Base-by-base conservation (phyloP, 2,329 filamentous ascomycete species). In the Ophiostoma tasmaniense region DNA sequence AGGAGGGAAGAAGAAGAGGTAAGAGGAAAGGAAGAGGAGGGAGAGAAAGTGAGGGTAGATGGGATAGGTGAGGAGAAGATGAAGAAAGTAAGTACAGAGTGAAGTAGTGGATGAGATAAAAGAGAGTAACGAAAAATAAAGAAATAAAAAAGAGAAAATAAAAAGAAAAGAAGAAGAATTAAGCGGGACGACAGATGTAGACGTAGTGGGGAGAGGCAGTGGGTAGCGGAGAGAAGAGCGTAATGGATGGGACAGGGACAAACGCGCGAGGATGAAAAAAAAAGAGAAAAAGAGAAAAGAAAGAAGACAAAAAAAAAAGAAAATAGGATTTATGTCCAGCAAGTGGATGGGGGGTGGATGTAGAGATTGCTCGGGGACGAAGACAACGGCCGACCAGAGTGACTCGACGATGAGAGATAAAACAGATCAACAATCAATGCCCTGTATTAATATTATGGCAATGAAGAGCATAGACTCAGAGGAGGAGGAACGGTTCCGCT, bases 141-240 rank as follows among this genome's bases (percentile, higher is more conserved):
- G 8, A 8, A 33, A 33, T 33, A 33, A 33, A 33, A 2, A 33
- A 33, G 33, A 10, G 39, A 42, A 50, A 25, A 50, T n/a, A n/a
- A 50, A 28, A 39, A 3, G 61, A 5, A 14, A 20, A 39, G 39
- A 42, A 33, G 37, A 30, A 55, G 30, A 64, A 28, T 64, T 55
- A 35, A 65, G 64, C 64, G 37, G 67, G 33, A 64, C 5, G 22
- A n/a, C 33, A 39, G 61, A 64, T 37, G n/a, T 20, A 64, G 30
- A 11, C 28, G 33, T 37, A n/a, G 61, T 64, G 61, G 61, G 61
- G 30, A 64, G 55, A 30, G 55, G 25, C 14, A 61, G 25, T 30
- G 55, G 55, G 55, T 61, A 61, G 25, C 50, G 50, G 22, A 17
- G 50, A 35, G 17, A 62, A 20, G 59, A 62, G 10, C 25, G 13